Conservation (phyloP, 768 basidiomycete genomes). For the Mycena amicta region DNA sequence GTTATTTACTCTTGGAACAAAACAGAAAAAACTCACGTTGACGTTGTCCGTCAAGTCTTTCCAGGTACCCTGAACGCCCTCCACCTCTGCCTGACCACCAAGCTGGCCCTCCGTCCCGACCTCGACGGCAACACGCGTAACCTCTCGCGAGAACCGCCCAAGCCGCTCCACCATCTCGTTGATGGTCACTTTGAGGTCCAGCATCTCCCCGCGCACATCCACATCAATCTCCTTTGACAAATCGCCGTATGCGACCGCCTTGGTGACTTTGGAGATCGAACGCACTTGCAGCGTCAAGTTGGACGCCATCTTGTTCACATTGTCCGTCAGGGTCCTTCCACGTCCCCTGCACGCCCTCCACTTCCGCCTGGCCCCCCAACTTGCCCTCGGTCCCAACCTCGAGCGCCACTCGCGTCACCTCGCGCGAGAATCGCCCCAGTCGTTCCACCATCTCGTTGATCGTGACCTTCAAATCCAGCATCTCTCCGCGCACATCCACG, state of each 20-base stretch:
- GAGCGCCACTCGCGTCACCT: slow-evolving; percentile 19
- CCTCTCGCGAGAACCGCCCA: slow-evolving; percentile 56
- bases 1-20: too few species aligned
- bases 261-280: slow-evolving; percentile 82
- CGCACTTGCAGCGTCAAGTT: slow-evolving; percentile 75
- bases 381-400: slow-evolving; percentile 20
- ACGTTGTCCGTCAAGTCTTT: slow-evolving; percentile 62
- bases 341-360: slow-evolving; percentile 20
- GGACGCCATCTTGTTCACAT: slow-evolving; percentile 66
- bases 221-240: slow-evolving; percentile 92
- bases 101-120: slow-evolving; percentile 48
- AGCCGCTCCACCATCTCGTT: slow-evolving; percentile 72
- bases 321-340: slow-evolving; percentile 28
- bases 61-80: slow-evolving; percentile 75
- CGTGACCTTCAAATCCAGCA: slow-evolving; percentile 64
- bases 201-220: slow-evolving; percentile 84
- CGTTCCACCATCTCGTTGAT: slow-evolving; percentile 24
- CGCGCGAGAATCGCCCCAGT: slow-evolving; percentile 18
- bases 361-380: slow-evolving; percentile 20
- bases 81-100: slow-evolving; percentile 73
- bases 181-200: slow-evolving; percentile 79
- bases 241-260: slow-evolving; percentile 89
- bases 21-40: slow-evolving; percentile 30
- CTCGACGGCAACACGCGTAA: slow-evolving; percentile 74
- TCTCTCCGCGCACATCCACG: slow-evolving; percentile 89